Evolutionary conservation across 768 basidiomycete genomes (phyloP), one percentile per base, ranked within the genome.

Genomic region (Ephemerocybe angulata): DNA sequence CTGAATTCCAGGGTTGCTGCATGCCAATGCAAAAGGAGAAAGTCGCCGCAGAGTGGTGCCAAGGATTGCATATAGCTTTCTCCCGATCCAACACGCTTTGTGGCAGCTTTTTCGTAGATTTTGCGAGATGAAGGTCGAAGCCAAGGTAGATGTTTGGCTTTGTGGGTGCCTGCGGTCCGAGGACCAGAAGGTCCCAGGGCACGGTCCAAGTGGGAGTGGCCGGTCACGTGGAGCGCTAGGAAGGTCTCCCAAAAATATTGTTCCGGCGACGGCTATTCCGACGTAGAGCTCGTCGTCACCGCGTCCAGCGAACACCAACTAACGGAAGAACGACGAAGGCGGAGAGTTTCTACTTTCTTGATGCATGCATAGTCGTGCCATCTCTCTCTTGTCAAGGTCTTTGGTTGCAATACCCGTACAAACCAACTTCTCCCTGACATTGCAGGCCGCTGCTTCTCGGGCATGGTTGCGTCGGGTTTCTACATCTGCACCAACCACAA

Each of bases 351-450:
- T 17, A 10, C 48, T 11, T n/a, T 62, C 70, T 70, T 70, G 70
- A 78, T 79, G 79, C 75, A 79, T 80, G 78, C 77, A 71, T 74
- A 67, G 74, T 70, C 72, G 73, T 65, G 72, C 65, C 58, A 60
- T 75, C 66, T 70, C 73, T 64, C 68, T 71, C 54, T 58, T 61
- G 44, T 53, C 60, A 30, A 57, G 63, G 43, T 55, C 65, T 24
- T 35, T 22, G 43, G 43, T 46, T 46, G 28, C 60, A 48, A 51
- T 58, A 42, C 48, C 61, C 48, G 58, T 61, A 52, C 50, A 60
- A n/a, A 58, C 65, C 19, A 65, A 70, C 33, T 77, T 81, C 58
- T 65, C 68, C 27, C 67, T 71, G 46, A 67, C 76, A 43, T 70
- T 82, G 3, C 78, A 78, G 53, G 70, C 70, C 35, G 81, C 79